Evolutionary conservation across 116 monocot genomes (phyloP).

Genomic region (Posidonia oceanica): DNA sequence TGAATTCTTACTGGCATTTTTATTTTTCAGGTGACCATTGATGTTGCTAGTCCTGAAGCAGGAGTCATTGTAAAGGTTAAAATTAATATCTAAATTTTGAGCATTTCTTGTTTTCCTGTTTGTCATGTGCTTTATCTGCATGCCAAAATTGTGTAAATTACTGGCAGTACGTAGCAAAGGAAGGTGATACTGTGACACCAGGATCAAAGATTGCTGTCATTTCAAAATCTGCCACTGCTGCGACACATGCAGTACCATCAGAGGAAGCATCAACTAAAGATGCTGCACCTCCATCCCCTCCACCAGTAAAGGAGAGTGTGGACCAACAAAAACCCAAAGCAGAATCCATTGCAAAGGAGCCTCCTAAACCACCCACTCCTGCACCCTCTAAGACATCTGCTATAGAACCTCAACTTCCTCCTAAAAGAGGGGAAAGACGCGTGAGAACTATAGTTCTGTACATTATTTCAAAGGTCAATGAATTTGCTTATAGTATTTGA

Average conservation of each 20-base stretch:
- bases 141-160: not conserved
- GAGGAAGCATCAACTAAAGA: constrained; percentile 31
- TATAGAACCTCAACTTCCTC: constrained; percentile 91
- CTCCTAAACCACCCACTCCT: constrained; percentile 41
- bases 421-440: constrained; percentile 87
- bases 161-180: constrained; percentile 36
- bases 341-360: constrained; percentile 31
- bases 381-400: constrained; percentile 46
- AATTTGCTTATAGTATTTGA: not conserved
- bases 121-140: not conserved
- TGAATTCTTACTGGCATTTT: constrained; percentile 3
- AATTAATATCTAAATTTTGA: not conserved
- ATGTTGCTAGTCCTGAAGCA: constrained; percentile 83
- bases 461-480: not conserved
- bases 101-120: not conserved
- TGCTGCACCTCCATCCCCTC: constrained; percentile 10
- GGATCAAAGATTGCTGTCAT: constrained; percentile 65
- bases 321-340: constrained; percentile 31
- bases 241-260: constrained; percentile 46
- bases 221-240: constrained; percentile 37
- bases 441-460: constrained; percentile 26
- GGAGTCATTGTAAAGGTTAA: constrained; percentile 84
- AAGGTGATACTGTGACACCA: constrained; percentile 72
- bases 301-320: constrained; percentile 13
- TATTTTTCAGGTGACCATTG: constrained; percentile 75